Percentiles rank a stretch among this genome's conserved stretches.
These are phyloP conservation scores for Aspergillus uvarum DNA, from an alignment of 2,329 filamentous ascomycete species.

Conservation along the genomic window DNA sequence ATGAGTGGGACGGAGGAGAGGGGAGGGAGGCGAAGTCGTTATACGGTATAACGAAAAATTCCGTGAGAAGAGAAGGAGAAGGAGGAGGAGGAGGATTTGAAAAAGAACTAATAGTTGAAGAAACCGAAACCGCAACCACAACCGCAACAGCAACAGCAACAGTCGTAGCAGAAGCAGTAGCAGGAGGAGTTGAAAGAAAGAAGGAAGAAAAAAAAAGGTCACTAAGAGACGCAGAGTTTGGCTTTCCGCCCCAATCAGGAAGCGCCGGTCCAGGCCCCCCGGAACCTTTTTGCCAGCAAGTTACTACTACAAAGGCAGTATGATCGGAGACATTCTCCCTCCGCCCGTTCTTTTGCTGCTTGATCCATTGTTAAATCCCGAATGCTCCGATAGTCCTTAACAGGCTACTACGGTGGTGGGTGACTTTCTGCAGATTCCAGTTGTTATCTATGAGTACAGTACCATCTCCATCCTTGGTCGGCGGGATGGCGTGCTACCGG, in stretches of 20 bases:
- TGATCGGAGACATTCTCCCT: background rate
- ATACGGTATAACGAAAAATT: background rate
- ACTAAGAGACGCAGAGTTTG: background rate
- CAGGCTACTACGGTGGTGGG: background rate
- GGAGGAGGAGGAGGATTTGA: background rate
- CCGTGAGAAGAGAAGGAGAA: background rate
- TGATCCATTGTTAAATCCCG: background rate
- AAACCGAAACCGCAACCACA: background rate
- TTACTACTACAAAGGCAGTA: too few species aligned
- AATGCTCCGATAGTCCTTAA: background rate
- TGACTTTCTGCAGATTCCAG: background rate
- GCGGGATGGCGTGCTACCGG: background rate
- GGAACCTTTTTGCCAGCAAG: background rate
- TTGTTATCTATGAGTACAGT: background rate
- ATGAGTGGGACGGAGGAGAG: background rate
- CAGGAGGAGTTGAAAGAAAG: background rate
- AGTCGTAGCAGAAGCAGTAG: background rate
- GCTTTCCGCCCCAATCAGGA: background rate
- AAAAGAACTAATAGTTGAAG: background rate
- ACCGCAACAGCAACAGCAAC: too few species aligned
- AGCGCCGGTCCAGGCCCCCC: background rate
- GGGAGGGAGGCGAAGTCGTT: background rate
- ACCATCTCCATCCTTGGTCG: background rate
- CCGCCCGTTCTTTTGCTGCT: background rate
- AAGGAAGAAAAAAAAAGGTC: background rate